These are phyloP conservation scores for Tricholomella constricta DNA, from an alignment of 768 basidiomycete species.

Conservation along the genomic window DNA sequence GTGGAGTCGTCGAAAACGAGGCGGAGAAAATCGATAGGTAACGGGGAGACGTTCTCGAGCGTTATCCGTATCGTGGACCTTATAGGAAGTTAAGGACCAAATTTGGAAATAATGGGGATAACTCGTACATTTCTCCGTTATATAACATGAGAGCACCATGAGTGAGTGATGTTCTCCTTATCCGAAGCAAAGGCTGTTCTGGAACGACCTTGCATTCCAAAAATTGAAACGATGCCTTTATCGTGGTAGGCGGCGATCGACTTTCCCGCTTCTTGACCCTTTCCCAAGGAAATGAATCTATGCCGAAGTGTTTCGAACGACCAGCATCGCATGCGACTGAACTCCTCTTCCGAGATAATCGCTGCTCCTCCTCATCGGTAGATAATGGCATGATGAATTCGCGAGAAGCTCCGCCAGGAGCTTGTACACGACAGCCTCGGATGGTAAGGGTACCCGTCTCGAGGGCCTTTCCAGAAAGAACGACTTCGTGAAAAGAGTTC, in stretches of 20 bases:
- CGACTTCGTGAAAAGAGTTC: constrained; percentile 70
- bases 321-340: constrained; percentile 64
- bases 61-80: constrained; percentile 84
- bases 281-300: constrained; percentile 69
- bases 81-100: constrained; percentile 30
- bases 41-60: constrained; percentile 83
- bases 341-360: constrained; percentile 56
- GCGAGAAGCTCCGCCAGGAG: constrained; percentile 67
- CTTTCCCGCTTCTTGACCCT: constrained; percentile 45
- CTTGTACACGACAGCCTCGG: constrained; percentile 78
- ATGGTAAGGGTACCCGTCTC: constrained; percentile 68
- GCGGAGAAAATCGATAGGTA: constrained; percentile 84
- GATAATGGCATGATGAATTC: constrained; percentile 79
- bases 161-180: constrained; percentile 85
- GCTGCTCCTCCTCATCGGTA: constrained; percentile 70
- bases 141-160: constrained; percentile 96
- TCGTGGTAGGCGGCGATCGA: constrained; percentile 19
- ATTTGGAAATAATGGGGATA: neutral
- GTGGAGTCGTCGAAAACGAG: constrained; percentile 92
- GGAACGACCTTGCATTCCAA: constrained; percentile 83
- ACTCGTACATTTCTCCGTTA: constrained; percentile 83
- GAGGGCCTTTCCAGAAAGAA: constrained; percentile 66
- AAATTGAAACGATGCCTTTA: constrained; percentile 44
- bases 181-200: constrained; percentile 84
- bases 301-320: constrained; percentile 72